These are phyloP conservation scores for Byssochlamys sp. DNA, from an alignment of 2,329 filamentous ascomycete species.

Conservation along the genomic window DNA sequence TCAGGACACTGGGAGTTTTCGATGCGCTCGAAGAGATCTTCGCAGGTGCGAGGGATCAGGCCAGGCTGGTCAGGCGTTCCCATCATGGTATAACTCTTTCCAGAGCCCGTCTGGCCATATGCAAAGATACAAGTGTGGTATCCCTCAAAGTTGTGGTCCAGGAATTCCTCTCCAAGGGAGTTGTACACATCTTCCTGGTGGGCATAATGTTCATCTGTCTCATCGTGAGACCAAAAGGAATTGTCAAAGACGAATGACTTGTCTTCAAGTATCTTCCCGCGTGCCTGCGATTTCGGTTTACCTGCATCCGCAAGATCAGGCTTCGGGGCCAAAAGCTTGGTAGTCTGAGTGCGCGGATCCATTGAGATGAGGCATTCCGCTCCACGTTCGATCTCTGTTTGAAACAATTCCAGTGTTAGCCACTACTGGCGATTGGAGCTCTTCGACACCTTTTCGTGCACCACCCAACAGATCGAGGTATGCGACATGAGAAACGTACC, in stretches of 20 bases:
- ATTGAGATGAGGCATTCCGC: constrained; percentile 83
- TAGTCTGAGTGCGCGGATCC: constrained; percentile 78
- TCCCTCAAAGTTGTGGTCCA: constrained; percentile 98
- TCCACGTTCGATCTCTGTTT: constrained; percentile 65
- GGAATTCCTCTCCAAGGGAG: constrained; percentile 84
- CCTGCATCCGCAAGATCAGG: constrained; percentile 42
- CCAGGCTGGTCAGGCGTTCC: constrained; percentile 74
- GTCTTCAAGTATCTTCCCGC: constrained; percentile 66
- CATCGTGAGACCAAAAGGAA: constrained; percentile 92
- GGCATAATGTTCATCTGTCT: constrained; percentile 72
- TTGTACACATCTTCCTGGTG: constrained; percentile 90
- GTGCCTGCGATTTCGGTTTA: constrained; percentile 52
- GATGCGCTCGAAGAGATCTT: constrained; percentile 91
- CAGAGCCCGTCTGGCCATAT: constrained; percentile 93
- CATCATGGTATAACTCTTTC: constrained; percentile 99
- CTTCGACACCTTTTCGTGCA: neutral
- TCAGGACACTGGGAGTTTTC: constrained; percentile 75
- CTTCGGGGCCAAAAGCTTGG: constrained; percentile 64
- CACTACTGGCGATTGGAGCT: neutral
- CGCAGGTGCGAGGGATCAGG: constrained; percentile 86
- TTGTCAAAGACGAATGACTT: constrained; percentile 94
- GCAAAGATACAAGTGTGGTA: constrained; percentile 99
- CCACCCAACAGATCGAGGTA: neutral
- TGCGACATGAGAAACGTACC: constrained; percentile 42
- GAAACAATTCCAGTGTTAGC: constrained; percentile 15